A percentile compares a stretch with the other conserved stretches of the same genome.
Evolutionary conservation across 2,329 filamentous ascomycete species (phyloP).

Genomic region (Exophiala alcalophila): DNA sequence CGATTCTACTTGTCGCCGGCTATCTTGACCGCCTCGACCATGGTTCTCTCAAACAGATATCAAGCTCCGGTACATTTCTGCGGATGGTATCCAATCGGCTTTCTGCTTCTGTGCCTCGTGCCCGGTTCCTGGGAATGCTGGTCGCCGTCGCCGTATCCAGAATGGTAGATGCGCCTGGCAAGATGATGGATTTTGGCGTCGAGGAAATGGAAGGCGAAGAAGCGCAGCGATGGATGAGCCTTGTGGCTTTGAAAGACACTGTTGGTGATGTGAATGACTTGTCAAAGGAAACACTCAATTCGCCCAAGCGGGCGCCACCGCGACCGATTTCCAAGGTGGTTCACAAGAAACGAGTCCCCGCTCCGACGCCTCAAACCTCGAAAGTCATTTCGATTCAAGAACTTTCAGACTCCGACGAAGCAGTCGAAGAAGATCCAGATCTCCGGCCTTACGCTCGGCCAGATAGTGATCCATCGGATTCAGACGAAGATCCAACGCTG

Average conservation of each 20-base stretch:
- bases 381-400: constrained; percentile 61
- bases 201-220: constrained; percentile 74
- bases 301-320: constrained; percentile 20
- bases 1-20: constrained; percentile 72
- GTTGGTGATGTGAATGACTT: constrained; percentile 48
- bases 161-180: constrained; percentile 64
- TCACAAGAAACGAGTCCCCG: constrained; percentile 7
- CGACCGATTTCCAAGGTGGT: constrained; percentile 1
- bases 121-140: constrained; percentile 82
- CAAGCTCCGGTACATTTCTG: constrained; percentile 71
- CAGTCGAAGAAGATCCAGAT: constrained; percentile 60
- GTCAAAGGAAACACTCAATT: constrained; percentile 19
- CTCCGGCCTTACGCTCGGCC: constrained; percentile 79
- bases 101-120: constrained; percentile 68
- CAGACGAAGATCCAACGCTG: constrained; percentile 86
- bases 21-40: constrained; percentile 67
- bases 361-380: constrained; percentile 31
- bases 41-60: constrained; percentile 64
- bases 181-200: constrained; percentile 76
- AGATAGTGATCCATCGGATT: constrained; percentile 84
- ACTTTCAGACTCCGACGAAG: constrained; percentile 54
- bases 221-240: constrained; percentile 68
- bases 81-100: constrained; percentile 81
- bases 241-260: constrained; percentile 62
- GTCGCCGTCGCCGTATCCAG: constrained; percentile 71